A percentile compares a stretch with the other conserved stretches of the same genome.
phyloP scores from a whole-genome alignment of 352 stramenopile genomes.

The Phytophthora cryptogea region DNA sequence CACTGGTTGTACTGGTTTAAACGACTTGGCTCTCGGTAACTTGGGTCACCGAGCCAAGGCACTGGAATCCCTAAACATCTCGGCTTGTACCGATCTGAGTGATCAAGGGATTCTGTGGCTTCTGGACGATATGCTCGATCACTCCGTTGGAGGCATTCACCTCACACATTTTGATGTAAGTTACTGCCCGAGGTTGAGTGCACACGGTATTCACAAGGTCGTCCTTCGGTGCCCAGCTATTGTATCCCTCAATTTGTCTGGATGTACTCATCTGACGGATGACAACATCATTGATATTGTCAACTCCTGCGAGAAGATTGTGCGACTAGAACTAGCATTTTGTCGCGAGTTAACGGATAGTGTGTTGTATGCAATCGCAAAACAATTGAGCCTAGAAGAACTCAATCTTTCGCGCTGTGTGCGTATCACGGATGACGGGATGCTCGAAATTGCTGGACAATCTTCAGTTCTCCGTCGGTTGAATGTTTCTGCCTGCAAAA shows the following conservation, averaged over 20 bases:
- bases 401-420: constrained; percentile 69
- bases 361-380: constrained; percentile 66
- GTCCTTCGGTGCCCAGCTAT: constrained; percentile 63
- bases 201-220: constrained; percentile 54
- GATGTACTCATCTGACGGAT: constrained; percentile 78
- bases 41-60: constrained; percentile 61
- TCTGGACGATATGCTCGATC: constrained; percentile 71
- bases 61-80: constrained; percentile 58
- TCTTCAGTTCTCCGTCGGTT: constrained; percentile 67
- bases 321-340: constrained; percentile 73
- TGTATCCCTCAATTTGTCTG: constrained; percentile 81
- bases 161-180: constrained; percentile 76
- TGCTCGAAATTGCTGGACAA: constrained; percentile 80
- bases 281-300: constrained; percentile 74
- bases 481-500: constrained; percentile 82
- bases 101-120: constrained; percentile 68
- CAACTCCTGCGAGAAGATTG: constrained; percentile 63
- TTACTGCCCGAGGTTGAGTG: constrained; percentile 77
- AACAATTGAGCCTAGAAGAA: constrained; percentile 80
- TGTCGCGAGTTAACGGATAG: constrained; percentile 87
- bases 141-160: constrained; percentile 39
- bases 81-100: constrained; percentile 62
- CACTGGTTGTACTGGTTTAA: constrained; percentile 70
- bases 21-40: constrained; percentile 75
- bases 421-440: constrained; percentile 85